These are phyloP conservation scores for Populus pruinosa DNA, from an alignment of 345 rosid genomes.

Conservation along the genomic window DNA sequence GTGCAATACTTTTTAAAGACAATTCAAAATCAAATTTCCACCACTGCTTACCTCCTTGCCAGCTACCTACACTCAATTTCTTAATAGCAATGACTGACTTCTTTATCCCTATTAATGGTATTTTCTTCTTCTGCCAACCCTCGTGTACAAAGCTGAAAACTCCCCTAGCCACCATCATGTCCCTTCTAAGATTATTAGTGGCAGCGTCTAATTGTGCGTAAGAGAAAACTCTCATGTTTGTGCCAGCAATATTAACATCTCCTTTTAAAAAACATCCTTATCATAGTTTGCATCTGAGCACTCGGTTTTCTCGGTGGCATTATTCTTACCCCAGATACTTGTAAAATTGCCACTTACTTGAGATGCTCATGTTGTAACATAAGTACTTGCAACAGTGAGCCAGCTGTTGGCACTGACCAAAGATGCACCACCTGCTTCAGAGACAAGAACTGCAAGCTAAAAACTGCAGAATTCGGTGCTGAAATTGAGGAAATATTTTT, in stretches of 20 bases:
- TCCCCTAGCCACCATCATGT: conserved; percentile 12
- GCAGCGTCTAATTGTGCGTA: conserved; percentile 14
- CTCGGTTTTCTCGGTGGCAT: background rate
- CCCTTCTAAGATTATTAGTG: conserved; percentile 3
- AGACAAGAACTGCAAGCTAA: background rate
- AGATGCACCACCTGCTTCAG: background rate
- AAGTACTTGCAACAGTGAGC: conserved; percentile 1
- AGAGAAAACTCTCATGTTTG: conserved; percentile 13
- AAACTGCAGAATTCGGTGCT: background rate
- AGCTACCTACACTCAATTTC: conserved; percentile 8
- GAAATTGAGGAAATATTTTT: background rate
- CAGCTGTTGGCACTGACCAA: conserved; percentile 3
- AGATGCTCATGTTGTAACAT: background rate
- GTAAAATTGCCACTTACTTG: conserved; percentile 12
- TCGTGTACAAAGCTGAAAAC: background rate
- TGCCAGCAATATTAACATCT: background rate
- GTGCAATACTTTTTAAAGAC: too few species aligned
- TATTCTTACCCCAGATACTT: conserved; percentile 2
- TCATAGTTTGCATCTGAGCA: background rate
- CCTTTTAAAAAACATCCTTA: background rate
- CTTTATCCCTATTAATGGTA: background rate
- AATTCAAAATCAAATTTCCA: background rate
- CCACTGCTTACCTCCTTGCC: conserved; percentile 17
- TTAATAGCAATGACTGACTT: conserved; percentile 11
- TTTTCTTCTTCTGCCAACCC: conserved; percentile 10